phyloP scores from a whole-genome alignment of 164 flowering plant genomes.

The Dillenia suffruticosa region DNA sequence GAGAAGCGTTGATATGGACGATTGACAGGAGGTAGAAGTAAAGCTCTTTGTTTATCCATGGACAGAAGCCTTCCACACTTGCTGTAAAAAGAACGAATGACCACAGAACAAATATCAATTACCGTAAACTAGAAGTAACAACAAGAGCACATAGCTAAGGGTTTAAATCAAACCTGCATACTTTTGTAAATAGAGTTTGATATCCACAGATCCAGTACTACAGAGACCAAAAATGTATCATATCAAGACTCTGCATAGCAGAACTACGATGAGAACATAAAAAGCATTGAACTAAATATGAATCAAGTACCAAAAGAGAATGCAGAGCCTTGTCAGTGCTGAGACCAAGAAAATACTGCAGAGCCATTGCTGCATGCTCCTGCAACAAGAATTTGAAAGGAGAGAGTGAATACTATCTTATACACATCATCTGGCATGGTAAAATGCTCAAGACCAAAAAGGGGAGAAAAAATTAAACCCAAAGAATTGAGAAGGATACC shows the following conservation, averaged over 20 bases:
- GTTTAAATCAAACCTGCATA: constrained; percentile 57
- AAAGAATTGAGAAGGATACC: constrained; percentile 29
- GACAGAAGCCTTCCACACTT: constrained; percentile 65
- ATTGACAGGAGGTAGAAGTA: constrained; percentile 70
- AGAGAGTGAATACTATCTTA: not conserved
- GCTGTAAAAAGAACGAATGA: constrained; percentile 29
- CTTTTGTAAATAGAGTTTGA: constrained; percentile 59
- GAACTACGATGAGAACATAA: not conserved
- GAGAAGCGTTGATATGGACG: constrained; percentile 43
- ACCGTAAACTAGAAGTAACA: not conserved
- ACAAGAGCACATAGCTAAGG: not conserved
- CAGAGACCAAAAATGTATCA: constrained; percentile 10
- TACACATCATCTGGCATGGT: not conserved
- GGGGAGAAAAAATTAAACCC: not conserved
- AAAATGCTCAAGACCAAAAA: not conserved
- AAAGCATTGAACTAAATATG: not conserved
- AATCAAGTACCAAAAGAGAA: constrained; percentile 55
- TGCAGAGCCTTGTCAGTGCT: constrained; percentile 47
- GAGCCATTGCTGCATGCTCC: constrained; percentile 83
- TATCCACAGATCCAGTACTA: constrained; percentile 89
- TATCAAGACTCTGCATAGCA: not conserved
- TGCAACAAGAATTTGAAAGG: constrained; percentile 22
- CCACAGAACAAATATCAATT: not conserved
- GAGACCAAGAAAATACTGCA: constrained; percentile 70
- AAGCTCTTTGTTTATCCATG: constrained; percentile 57